These are phyloP conservation scores for Claviceps arundinis DNA, from an alignment of 2,329 filamentous ascomycete genomes.

Conservation along the genomic window DNA sequence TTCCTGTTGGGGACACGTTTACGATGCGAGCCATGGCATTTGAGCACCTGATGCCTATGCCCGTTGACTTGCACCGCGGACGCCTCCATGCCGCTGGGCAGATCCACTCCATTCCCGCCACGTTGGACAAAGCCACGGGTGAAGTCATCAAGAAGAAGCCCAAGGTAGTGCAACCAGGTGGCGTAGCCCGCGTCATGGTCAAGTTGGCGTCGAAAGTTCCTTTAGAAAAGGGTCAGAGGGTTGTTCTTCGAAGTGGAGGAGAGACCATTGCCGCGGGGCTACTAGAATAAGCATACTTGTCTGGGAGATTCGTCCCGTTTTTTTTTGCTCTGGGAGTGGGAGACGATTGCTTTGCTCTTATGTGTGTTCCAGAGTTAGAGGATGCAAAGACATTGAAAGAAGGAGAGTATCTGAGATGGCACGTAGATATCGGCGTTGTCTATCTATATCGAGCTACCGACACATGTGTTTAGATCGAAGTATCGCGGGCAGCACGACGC, in stretches of 20 bases:
- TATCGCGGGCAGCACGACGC: not conserved
- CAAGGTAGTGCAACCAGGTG: slow-evolving; percentile 66
- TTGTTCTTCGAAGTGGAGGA: slow-evolving; percentile 70
- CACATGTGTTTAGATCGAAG: not conserved
- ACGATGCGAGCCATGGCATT: slow-evolving; percentile 79
- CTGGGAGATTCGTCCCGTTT: not conserved
- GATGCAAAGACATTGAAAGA: not conserved
- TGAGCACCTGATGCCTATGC: slow-evolving; percentile 78
- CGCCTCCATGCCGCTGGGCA: slow-evolving; percentile 65
- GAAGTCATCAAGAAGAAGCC: slow-evolving; percentile 70
- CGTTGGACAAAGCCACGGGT: slow-evolving; percentile 68
- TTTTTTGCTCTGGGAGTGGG: not conserved
- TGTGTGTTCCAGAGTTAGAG: not conserved
- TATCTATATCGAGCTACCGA: not conserved
- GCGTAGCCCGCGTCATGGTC: slow-evolving; percentile 63
- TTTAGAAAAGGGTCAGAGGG: slow-evolving; percentile 63
- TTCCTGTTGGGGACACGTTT: slow-evolving; percentile 59
- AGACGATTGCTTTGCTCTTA: not conserved
- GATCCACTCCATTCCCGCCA: slow-evolving; percentile 57
- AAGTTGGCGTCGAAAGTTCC: slow-evolving; percentile 63
- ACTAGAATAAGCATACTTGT: slow-evolving; percentile 43
- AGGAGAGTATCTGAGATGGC: not conserved
- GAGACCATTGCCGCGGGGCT: slow-evolving; percentile 80
- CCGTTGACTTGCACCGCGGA: slow-evolving; percentile 78
- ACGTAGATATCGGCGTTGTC: not conserved